Evolutionary conservation across 2,329 filamentous ascomycete genomes (phyloP), one percentile per base, ranked within the genome.

Genomic region (Paramyrothecium sp.): DNA sequence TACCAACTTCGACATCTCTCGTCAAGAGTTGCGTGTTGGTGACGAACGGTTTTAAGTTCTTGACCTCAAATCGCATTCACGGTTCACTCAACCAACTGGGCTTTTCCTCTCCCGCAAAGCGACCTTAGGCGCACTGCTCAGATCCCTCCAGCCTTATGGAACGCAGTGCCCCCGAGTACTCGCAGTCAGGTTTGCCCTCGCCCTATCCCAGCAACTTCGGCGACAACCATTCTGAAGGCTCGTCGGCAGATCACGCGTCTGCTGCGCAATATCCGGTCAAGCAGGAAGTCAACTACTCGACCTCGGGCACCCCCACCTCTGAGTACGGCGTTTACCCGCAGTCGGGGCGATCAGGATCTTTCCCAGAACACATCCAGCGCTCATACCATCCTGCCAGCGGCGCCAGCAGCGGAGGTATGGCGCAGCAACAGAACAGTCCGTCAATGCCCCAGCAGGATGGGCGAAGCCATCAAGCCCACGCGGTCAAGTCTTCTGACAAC

Each of bases 381-480:
- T 84, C 88, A 71, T 95, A 95, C 81, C 89, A 92, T 77, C 87
- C 88, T 77, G 81, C 91, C 76, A 87, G 84, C 78, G 87, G 84
- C 78, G 87, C 87, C 78, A 85, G 89, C 78, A 79, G 76, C 78
- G 89, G 87, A 87, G 89, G 89, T 88, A 97, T 97, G 93, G 92
- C 93, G 87, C 92, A 97, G 91, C 87, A 82, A 80, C 79, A 92
- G 89, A 91, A 91, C 89, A 97, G 93, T 97, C 91, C 91, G 92
- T 97, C 91, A 80, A 85, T 91, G 84, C 84, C 89, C 87, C 82
- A 91, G 81, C 85, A 88, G 85, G 90, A 92, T 91, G 90, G 77
- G 73, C 82, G 84, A 80, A 89, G 82, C 84, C 87, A 90, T 88
- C 89, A 88, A 81, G 83, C 85, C 80, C 82, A 84, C 75, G 82